Evolutionary conservation across 2,329 filamentous ascomycete genomes (phyloP), one percentile per base, ranked within the genome.

Genomic region (Fusarium denticulatum): DNA sequence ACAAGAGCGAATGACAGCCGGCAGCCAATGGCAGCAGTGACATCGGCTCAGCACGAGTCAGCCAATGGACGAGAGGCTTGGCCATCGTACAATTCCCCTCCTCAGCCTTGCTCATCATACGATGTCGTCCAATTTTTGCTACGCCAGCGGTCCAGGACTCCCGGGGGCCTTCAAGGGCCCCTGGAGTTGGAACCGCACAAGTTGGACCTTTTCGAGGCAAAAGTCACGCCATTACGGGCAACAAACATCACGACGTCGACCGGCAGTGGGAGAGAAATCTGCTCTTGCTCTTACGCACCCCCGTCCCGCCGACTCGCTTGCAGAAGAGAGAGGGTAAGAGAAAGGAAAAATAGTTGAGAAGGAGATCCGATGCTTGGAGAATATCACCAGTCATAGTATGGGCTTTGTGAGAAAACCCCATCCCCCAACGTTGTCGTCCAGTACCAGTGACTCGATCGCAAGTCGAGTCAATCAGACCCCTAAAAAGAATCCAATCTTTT

Each of bases 31-130:
- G 47, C 67, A 76, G n/a, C 39, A 56, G 46, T 59, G 52, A 42
- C 42, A 39, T 45, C 64, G 57, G 64, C 42, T 62, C 43, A 45
- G 62, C 40, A 47, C 60, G 61, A 69, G 65, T 64, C 61, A 75
- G 67, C 76, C 76, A 77, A 77, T 77, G 32, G 69, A 57, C 26
- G 52, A 45, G 56, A 42, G 69, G 64, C 74, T 77, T 76, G 76
- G 68, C 68, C 66, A 79, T 79, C 77, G 77, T 79, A 76, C 77
- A 77, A 79, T 79, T 79, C 77, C 77, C 78, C 79, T 80, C 77
- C 72, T 64, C 76, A 82, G 81, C 81, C 81, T 82, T 71, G 81
- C 66, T 60, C 75, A 82, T 82, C 81, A 82, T 82, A 82, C 81
- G 81, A 82, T 81, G 76, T 80, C 73, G 71, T 57, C 70, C 75